phyloP scores from a whole-genome alignment of 2,329 filamentous ascomycete genomes.

The Cladosporium sp. region DNA sequence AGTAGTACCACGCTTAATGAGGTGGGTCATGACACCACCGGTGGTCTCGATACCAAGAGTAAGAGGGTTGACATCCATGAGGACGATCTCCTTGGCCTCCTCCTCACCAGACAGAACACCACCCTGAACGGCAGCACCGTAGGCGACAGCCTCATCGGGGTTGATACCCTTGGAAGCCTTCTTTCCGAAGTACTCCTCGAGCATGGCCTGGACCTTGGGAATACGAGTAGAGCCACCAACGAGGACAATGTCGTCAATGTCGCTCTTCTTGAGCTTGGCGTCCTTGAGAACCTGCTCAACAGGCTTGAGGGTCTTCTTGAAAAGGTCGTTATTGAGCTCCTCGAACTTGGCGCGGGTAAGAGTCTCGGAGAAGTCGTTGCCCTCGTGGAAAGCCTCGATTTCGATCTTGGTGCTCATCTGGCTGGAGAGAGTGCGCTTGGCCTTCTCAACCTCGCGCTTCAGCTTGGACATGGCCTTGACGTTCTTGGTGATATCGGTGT shows the following conservation, averaged over 20 bases:
- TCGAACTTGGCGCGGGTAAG: slow-evolving; percentile 99
- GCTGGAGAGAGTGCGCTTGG: slow-evolving; percentile 81
- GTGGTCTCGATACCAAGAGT: slow-evolving; percentile 98
- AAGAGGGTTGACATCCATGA: slow-evolving; percentile 93
- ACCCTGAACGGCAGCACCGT: slow-evolving; percentile 94
- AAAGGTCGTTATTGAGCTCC: slow-evolving; percentile 97
- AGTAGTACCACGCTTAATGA: slow-evolving; percentile 99
- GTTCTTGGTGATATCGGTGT: slow-evolving; percentile 89
- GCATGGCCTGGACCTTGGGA: slow-evolving; percentile 90
- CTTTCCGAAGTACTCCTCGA: slow-evolving; percentile 98
- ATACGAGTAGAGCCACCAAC: slow-evolving; percentile 99
- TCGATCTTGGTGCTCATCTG: slow-evolving; percentile 57
- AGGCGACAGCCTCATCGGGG: slow-evolving; percentile 98
- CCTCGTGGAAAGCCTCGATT: slow-evolving; percentile 95
- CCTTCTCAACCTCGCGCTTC: slow-evolving; percentile 99
- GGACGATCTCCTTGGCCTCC: slow-evolving; percentile 62
- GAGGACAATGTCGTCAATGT: slow-evolving; percentile 94
- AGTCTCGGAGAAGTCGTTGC: slow-evolving; percentile 97
- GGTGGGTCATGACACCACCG: slow-evolving; percentile 93
- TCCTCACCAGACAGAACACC: slow-evolving; percentile 90
- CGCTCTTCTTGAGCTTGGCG: slow-evolving; percentile 92
- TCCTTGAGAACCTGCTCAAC: slow-evolving; percentile 99
- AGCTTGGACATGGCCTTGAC: slow-evolving; percentile 98
- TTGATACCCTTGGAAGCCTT: slow-evolving; percentile 99
- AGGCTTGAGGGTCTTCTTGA: slow-evolving; percentile 99